Evolutionary conservation across 1,284 basidiomycete genomes (phyloP).

Genomic region (Neonothopanus nambi): DNA sequence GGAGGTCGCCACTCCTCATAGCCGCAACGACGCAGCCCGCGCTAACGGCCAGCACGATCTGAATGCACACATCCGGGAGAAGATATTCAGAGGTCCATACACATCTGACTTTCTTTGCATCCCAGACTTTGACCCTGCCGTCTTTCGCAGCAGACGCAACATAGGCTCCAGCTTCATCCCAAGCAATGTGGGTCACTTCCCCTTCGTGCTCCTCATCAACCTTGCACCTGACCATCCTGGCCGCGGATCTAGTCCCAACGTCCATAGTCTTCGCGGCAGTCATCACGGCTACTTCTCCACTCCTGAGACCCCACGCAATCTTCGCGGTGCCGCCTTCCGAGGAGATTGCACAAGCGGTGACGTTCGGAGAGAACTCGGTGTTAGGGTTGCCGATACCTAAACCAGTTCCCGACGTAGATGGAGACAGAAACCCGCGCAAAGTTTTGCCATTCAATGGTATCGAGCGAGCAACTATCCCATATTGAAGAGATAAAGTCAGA

Average conservation of each 20-base stretch:
- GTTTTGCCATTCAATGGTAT: slow-evolving; percentile 71
- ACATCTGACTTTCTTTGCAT: slow-evolving; percentile 49
- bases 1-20: slow-evolving; percentile 53
- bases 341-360: slow-evolving; percentile 55
- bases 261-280: slow-evolving; percentile 61
- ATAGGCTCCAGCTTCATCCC: slow-evolving; percentile 39
- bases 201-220: slow-evolving; percentile 61
- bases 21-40: slow-evolving; percentile 44
- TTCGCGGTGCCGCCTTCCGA: slow-evolving; percentile 69
- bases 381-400: slow-evolving; percentile 77
- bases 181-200: slow-evolving; percentile 52
- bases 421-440: slow-evolving; percentile 72
- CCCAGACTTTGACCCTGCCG: slow-evolving; percentile 74
- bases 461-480: slow-evolving; percentile 77
- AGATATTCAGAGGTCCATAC: slow-evolving; percentile 61
- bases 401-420: slow-evolving; percentile 61
- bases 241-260: slow-evolving; percentile 40
- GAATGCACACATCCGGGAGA: slow-evolving; percentile 48
- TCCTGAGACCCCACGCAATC: slow-evolving; percentile 76
- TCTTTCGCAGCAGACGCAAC: slow-evolving; percentile 61
- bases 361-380: slow-evolving; percentile 71
- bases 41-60: slow-evolving; percentile 44
- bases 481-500: slow-evolving; percentile 65
- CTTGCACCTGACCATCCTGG: slow-evolving; percentile 47
- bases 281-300: slow-evolving; percentile 70